Conservation (phyloP, 176 grass and related monocot genomes). For the Avena insularis region DNA sequence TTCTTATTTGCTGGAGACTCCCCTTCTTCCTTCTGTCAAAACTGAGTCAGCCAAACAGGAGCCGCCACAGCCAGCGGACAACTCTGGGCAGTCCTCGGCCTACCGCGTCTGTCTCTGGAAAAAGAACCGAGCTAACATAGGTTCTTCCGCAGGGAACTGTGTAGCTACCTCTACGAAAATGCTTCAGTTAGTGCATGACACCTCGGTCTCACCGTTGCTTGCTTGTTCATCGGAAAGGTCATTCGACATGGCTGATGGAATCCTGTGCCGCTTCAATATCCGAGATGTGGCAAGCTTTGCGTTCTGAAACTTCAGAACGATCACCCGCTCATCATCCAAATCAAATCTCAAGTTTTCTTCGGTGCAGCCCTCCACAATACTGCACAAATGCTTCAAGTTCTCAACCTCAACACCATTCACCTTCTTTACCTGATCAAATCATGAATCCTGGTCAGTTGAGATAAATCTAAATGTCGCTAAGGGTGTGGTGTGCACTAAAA, state of each 20-base stretch:
- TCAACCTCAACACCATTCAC: constrained; percentile 83
- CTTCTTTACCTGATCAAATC: constrained; percentile 71
- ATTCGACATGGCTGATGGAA: constrained; percentile 72
- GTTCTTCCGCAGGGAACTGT: neutral
- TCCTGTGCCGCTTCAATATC: constrained; percentile 87
- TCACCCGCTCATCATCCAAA: constrained; percentile 90
- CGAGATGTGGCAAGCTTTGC: constrained; percentile 76
- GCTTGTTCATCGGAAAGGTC: constrained; percentile 74
- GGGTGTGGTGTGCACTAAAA: neutral
- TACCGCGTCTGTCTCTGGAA: neutral
- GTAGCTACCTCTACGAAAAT: constrained; percentile 26
- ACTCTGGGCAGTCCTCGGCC: neutral
- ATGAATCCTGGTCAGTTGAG: constrained; percentile 40
- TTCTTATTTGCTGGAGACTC: constrained; percentile 35
- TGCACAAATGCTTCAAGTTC: constrained; percentile 87
- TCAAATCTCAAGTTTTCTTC: constrained; percentile 90
- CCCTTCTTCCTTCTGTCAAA: constrained; percentile 34
- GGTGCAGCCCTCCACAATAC: constrained; percentile 66
- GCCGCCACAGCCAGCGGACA: neutral
- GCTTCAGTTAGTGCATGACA: constrained; percentile 48
- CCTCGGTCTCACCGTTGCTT: constrained; percentile 43
- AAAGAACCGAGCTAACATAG: constrained; percentile 18
- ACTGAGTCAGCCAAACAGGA: constrained; percentile 1
- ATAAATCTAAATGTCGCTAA: neutral
- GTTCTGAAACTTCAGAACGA: constrained; percentile 73